phyloP scores from a whole-genome alignment of 495 filamentous ascomycete species.

The Parathielavia appendiculata region DNA sequence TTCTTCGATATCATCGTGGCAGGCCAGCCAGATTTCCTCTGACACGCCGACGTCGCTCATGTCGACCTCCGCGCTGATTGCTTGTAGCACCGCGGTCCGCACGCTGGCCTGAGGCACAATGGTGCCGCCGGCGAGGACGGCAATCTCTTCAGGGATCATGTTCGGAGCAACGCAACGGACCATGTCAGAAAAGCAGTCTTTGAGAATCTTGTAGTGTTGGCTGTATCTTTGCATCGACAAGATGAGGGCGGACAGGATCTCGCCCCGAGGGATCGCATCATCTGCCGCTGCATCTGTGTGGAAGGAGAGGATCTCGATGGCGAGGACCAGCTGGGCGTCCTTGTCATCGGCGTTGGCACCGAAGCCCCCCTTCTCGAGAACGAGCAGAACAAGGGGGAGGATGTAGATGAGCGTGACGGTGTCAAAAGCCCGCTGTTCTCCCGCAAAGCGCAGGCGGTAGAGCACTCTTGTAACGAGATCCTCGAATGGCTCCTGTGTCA shows the following conservation, averaged over 20 bases:
- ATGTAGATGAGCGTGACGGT: constrained; percentile 78
- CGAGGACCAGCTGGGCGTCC: constrained; percentile 82
- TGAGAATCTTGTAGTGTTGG: constrained; percentile 89
- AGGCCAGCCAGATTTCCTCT: constrained; percentile 88
- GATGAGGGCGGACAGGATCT: constrained; percentile 65
- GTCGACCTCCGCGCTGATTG: constrained; percentile 85
- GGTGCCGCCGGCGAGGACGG: constrained; percentile 62
- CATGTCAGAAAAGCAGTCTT: constrained; percentile 83
- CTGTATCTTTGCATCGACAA: constrained; percentile 80
- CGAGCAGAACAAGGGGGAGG: constrained; percentile 69
- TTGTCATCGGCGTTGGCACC: constrained; percentile 66
- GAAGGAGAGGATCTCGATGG: constrained; percentile 84
- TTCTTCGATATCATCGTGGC: constrained; percentile 84
- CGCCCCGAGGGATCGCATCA: constrained; percentile 64
- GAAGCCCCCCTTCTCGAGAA: constrained; percentile 74
- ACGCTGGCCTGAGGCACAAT: constrained; percentile 77
- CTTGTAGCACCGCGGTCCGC: constrained; percentile 80
- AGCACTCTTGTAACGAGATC: constrained; percentile 84
- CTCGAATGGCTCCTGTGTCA: constrained; percentile 73
- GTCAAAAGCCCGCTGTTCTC: constrained; percentile 89
- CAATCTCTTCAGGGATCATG: constrained; percentile 63
- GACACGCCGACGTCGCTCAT: constrained; percentile 78
- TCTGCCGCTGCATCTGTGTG: constrained; percentile 73
- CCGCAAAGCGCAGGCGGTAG: constrained; percentile 82
- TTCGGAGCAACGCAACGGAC: constrained; percentile 73